A percentile compares a stretch with the other conserved stretches of the same genome.
phyloP scores from a whole-genome alignment of 805 yeast genomes.

The Phaffomyces antillensis region DNA sequence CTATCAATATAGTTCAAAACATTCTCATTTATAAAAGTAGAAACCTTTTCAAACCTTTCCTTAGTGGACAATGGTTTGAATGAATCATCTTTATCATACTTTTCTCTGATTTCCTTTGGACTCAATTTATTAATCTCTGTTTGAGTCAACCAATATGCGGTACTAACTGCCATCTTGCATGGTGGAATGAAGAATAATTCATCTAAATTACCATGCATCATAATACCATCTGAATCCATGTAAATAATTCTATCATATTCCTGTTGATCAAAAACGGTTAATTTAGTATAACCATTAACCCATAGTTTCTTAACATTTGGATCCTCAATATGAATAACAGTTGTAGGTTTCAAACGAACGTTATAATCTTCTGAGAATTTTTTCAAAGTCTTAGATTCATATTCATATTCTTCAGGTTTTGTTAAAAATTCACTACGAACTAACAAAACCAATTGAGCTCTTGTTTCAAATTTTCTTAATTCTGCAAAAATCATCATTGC shows the following conservation, averaged over 20 bases:
- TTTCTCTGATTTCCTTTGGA: conserved; percentile 11
- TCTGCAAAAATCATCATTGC: conserved; percentile 41
- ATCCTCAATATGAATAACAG: conserved; percentile 11
- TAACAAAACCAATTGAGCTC: conserved; percentile 42
- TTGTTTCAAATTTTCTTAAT: conserved; percentile 31
- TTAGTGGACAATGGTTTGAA: conserved; percentile 18
- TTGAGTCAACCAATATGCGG: conserved; percentile 34
- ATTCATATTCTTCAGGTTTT: conserved; percentile 11
- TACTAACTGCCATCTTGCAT: conserved; percentile 38
- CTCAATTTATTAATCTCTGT: conserved; percentile 19
- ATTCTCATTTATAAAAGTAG: conserved; percentile 1
- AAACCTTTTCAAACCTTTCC: conserved; percentile 15
- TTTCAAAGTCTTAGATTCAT: conserved; percentile 7
- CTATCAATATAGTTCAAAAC: neutral
- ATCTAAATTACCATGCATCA: conserved; percentile 37
- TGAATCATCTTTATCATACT: conserved; percentile 14
- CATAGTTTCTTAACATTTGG: conserved; percentile 26
- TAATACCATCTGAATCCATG: conserved; percentile 49
- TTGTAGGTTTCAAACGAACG: conserved; percentile 15
- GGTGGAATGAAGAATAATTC: conserved; percentile 46
- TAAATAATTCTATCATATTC: conserved; percentile 50
- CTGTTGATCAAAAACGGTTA: conserved; percentile 41
- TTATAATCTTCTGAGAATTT: conserved; percentile 8
- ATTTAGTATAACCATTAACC: conserved; percentile 48
- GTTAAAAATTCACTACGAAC: conserved; percentile 25